Conservation (phyloP, 1,284 basidiomycete genomes). For the Mycosarcoma maydis region DNA sequence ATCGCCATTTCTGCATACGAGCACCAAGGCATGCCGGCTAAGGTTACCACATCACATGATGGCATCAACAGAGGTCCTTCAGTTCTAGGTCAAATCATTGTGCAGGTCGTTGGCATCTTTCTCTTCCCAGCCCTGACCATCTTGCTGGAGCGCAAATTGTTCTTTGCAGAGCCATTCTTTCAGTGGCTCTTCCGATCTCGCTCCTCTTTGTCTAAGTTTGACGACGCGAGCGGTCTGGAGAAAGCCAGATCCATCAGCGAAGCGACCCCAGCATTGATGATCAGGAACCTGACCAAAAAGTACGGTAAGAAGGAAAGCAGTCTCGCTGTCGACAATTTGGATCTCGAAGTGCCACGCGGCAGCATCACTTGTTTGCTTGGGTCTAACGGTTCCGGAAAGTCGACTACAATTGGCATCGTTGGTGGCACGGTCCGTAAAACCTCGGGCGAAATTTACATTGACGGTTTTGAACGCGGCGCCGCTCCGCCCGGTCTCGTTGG, state of each 20-base stretch:
- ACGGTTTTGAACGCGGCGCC: conserved; percentile 68
- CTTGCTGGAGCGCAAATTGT: conserved; percentile 73
- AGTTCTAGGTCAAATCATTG: conserved; percentile 71
- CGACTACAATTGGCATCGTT: conserved; percentile 76
- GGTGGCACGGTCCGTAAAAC: conserved; percentile 73
- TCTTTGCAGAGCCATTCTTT: conserved; percentile 72
- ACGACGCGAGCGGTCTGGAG: conserved; percentile 4
- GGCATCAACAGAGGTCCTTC: conserved; percentile 68
- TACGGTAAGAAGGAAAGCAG: conserved; percentile 45
- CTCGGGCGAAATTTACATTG: conserved; percentile 74
- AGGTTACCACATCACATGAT: conserved; percentile 69
- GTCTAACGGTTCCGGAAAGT: conserved; percentile 77
- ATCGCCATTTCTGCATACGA: conserved; percentile 77
- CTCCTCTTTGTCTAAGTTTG: background rate
- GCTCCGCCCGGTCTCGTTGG: conserved; percentile 74
- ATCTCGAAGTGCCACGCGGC: conserved; percentile 74
- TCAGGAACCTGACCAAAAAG: conserved; percentile 26
- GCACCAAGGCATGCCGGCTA: conserved; percentile 71
- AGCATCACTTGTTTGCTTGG: conserved; percentile 81
- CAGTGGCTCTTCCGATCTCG: conserved; percentile 46
- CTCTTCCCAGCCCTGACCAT: conserved; percentile 76
- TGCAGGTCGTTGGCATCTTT: conserved; percentile 72
- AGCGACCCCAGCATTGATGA: conserved; percentile 24
- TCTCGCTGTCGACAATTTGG: conserved; percentile 69
- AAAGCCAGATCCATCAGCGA: conserved; percentile 12